phyloP scores from a whole-genome alignment of 106 monocot genomes.

The Xerophyta viscosa region DNA sequence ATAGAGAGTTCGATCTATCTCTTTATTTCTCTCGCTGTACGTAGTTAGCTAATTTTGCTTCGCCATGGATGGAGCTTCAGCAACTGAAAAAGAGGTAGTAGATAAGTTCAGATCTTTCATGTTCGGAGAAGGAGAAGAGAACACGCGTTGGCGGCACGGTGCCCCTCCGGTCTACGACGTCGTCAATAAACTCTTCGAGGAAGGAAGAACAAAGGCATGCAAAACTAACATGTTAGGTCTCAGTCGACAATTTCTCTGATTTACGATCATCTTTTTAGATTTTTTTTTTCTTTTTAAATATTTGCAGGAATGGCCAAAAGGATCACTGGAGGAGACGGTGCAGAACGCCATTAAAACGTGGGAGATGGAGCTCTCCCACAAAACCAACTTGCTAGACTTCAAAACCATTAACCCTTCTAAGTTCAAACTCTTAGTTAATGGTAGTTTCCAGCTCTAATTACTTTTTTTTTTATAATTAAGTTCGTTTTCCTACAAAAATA shows the following conservation, averaged over 20 bases:
- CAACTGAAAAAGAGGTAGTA: not conserved
- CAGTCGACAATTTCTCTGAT: too few relatives aligned
- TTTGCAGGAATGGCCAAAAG: slow-evolving; percentile 45
- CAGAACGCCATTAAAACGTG: slow-evolving; percentile 78
- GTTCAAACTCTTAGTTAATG: slow-evolving; percentile 54
- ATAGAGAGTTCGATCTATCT: too few relatives aligned
- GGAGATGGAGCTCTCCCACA: slow-evolving; percentile 88
- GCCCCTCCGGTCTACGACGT: slow-evolving; percentile 37
- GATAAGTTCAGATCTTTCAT: slow-evolving; percentile 42
- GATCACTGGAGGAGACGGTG: slow-evolving; percentile 68
- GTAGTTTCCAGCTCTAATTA: too few relatives aligned
- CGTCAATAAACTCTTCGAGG: slow-evolving; percentile 55
- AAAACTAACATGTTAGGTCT: too few relatives aligned
- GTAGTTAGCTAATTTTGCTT: too few relatives aligned
- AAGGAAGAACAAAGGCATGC: slow-evolving; percentile 33
- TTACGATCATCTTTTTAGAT: too few relatives aligned
- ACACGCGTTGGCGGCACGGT: slow-evolving; percentile 48
- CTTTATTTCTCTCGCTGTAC: too few relatives aligned
- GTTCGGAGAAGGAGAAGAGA: slow-evolving; percentile 39
- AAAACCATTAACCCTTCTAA: slow-evolving; percentile 54
- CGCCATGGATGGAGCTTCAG: slow-evolving; percentile 3
- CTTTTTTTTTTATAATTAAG: too few relatives aligned
- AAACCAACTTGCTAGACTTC: slow-evolving; percentile 48
- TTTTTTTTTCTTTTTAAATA: too few relatives aligned
- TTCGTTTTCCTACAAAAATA: too few relatives aligned